A percentile compares a stretch with the other conserved stretches of the same genome.
Conservation (phyloP, 2,329 filamentous ascomycete genomes). For the Oidium heveae region DNA sequence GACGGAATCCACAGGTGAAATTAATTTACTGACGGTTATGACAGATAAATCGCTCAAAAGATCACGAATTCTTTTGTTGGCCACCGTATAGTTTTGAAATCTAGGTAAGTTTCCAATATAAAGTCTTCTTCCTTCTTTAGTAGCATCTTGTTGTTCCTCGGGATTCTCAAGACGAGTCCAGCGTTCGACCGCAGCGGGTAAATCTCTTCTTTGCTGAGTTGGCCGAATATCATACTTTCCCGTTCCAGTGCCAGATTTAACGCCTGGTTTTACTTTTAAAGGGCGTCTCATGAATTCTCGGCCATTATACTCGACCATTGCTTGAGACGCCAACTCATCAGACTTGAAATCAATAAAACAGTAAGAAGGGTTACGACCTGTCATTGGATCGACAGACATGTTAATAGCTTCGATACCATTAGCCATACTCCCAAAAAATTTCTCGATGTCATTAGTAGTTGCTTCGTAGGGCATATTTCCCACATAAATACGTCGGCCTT, state of each 20-base stretch:
- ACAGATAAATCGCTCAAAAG: slow-evolving; percentile 23
- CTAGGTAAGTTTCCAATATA: slow-evolving; percentile 25
- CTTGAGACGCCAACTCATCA: slow-evolving; percentile 28
- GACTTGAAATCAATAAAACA: slow-evolving; percentile 45
- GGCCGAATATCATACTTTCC: slow-evolving; percentile 2
- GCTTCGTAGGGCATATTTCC: slow-evolving; percentile 29
- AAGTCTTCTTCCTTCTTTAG: slow-evolving; percentile 18
- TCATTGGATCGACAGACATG: slow-evolving; percentile 43
- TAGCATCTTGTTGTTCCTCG: slow-evolving; percentile 5
- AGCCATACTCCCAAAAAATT: slow-evolving; percentile 19
- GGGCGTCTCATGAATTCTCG: slow-evolving; percentile 28
- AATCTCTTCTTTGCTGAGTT: background rate
- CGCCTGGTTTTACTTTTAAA: slow-evolving; percentile 38
- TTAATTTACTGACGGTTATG: slow-evolving; percentile 17
- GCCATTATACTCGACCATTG: slow-evolving; percentile 30
- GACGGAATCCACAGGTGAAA: slow-evolving; percentile 30
- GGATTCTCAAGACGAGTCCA: slow-evolving; percentile 8
- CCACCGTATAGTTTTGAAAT: slow-evolving; percentile 23
- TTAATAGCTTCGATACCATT: slow-evolving; percentile 29
- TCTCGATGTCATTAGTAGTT: slow-evolving; percentile 23
- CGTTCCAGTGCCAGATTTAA: slow-evolving; percentile 12
- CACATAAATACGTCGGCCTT: slow-evolving; percentile 21
- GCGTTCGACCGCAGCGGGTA: slow-evolving; percentile 5
- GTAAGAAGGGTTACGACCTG: slow-evolving; percentile 44
- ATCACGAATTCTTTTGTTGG: slow-evolving; percentile 20